Percentiles rank a stretch among this genome's conserved stretches.
phyloP scores from a whole-genome alignment of 202 grass and related monocot species.

The Schoenoplectus triqueter region DNA sequence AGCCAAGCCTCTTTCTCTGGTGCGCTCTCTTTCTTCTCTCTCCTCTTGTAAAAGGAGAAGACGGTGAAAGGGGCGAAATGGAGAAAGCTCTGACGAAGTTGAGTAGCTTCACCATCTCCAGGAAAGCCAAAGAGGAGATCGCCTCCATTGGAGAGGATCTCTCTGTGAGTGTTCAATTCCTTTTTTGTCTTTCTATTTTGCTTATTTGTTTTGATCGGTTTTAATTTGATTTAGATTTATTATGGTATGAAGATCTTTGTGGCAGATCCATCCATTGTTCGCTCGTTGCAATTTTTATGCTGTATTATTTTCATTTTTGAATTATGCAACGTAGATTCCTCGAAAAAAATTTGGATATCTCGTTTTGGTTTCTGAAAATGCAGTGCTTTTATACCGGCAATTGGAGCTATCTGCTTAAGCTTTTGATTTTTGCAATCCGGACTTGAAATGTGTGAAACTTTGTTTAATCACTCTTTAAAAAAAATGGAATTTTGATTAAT shows the following conservation, averaged over 20 bases:
- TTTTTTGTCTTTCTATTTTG: background rate
- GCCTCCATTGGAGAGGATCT: constrained; percentile 88
- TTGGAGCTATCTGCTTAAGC: background rate
- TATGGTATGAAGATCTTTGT: background rate
- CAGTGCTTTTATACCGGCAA: background rate
- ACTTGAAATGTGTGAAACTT: background rate
- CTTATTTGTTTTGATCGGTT: background rate
- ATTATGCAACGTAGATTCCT: background rate
- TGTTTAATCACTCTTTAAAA: background rate
- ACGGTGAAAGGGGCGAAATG: constrained; percentile 45
- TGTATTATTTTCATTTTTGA: background rate
- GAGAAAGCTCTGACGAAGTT: constrained; percentile 97
- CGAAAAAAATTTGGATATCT: background rate
- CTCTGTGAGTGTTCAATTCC: constrained; percentile 53
- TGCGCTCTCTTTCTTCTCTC: background rate
- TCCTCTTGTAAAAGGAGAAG: constrained; percentile 4
- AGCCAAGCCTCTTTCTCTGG: background rate
- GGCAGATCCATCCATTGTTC: background rate
- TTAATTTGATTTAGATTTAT: background rate
- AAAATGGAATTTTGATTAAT: background rate
- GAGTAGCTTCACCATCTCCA: constrained; percentile 84
- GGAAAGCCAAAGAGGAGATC: constrained; percentile 96
- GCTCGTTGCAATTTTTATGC: background rate
- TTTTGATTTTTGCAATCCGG: constrained; percentile 10
- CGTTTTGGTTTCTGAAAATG: constrained; percentile 22